Evolutionary conservation across 345 rosid genomes (phyloP).

Genomic region (Populus alba): DNA sequence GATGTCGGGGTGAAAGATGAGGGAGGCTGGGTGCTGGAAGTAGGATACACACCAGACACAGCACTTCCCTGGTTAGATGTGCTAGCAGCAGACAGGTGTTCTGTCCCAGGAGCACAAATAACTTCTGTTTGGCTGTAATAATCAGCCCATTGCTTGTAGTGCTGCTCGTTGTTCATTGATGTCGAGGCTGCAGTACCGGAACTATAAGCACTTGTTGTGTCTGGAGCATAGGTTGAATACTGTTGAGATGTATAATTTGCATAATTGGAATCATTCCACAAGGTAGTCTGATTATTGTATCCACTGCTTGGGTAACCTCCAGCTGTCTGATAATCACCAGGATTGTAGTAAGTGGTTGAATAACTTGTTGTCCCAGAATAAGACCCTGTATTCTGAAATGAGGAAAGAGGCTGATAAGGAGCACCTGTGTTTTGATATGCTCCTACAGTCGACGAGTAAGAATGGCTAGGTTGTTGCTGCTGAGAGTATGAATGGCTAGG

Average conservation of each 20-base stretch:
- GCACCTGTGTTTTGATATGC: constrained; percentile 98
- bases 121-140: constrained; percentile 89
- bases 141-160: constrained; percentile 80
- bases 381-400: constrained; percentile 99
- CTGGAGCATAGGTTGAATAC: constrained; percentile 59
- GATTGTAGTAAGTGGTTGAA: constrained; percentile 95
- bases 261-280: constrained; percentile 67
- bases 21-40: constrained; percentile 60
- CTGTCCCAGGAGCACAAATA: constrained; percentile 98
- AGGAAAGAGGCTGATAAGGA: constrained; percentile 98
- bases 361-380: constrained; percentile 95
- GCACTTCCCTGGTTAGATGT: constrained; percentile 55
- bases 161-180: constrained; percentile 70
- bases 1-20: constrained; percentile 39
- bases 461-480: constrained; percentile 35
- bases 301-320: constrained; percentile 77
- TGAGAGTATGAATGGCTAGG: constrained; percentile 17
- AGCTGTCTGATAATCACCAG: constrained; percentile 99
- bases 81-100: constrained; percentile 58
- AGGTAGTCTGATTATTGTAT: constrained; percentile 62
- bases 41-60: constrained; percentile 48
- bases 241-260: constrained; percentile 61
- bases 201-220: constrained; percentile 49
- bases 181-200: constrained; percentile 49
- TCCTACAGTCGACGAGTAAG: constrained; percentile 79